Percentiles rank a stretch among this genome's conserved stretches.
phyloP scores from a whole-genome alignment of 306 rosid species.

The Hippophae rhamnoides region DNA sequence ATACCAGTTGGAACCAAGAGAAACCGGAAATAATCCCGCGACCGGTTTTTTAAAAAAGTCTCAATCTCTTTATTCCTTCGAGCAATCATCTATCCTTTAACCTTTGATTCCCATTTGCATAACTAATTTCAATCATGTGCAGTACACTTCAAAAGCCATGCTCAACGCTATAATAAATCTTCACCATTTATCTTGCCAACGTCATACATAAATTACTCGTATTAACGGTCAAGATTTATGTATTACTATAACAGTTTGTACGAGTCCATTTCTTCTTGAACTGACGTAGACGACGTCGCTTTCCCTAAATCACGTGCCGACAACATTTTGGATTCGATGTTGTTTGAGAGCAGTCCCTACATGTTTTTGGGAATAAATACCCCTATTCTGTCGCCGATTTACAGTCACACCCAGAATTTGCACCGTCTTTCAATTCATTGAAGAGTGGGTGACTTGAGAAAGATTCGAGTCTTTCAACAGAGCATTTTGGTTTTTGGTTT shows the following conservation, averaged over 20 bases:
- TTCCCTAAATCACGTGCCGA: neutral
- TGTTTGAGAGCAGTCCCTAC: neutral
- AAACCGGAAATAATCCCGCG: neutral
- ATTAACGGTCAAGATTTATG: neutral
- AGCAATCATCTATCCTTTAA: no score
- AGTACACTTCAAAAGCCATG: no score
- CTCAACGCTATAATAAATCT: no score
- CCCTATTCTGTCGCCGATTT: neutral
- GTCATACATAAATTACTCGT: no score
- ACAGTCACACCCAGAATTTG: neutral
- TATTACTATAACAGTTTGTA: neutral
- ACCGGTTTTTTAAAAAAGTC: constrained; percentile 1
- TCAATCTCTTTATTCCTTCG: no score
- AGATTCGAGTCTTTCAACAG: no score
- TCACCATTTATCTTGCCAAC: no score
- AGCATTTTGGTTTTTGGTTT: neutral
- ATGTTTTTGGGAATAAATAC: neutral
- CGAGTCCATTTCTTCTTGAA: neutral
- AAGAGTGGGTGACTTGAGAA: no score
- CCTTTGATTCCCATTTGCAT: no score
- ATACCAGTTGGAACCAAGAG: neutral
- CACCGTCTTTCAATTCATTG: neutral
- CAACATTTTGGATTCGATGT: neutral
- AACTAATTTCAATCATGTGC: no score
- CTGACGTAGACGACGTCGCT: neutral